Conservation (phyloP, 768 basidiomycete species). For the Hericium erinaceus region DNA sequence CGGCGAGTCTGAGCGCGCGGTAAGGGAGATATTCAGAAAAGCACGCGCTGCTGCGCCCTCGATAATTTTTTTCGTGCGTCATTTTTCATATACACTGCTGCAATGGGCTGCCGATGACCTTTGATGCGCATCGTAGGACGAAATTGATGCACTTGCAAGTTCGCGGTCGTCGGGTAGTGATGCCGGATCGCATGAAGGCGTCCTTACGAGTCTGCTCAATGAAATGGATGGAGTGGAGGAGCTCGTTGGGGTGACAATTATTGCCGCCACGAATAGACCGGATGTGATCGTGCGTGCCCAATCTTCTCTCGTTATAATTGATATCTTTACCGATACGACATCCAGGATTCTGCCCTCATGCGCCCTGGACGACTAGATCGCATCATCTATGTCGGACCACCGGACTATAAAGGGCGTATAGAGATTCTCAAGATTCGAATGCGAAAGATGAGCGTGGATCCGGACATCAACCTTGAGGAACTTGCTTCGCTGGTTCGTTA, state of each 20-base stretch:
- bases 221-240: conserved; percentile 99
- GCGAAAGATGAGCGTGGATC: conserved; percentile 71
- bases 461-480: conserved; percentile 51
- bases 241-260: conserved; percentile 85
- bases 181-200: conserved; percentile 67
- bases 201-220: conserved; percentile 86
- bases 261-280: conserved; percentile 94
- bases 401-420: conserved; percentile 65
- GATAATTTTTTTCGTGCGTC: conserved; percentile 89
- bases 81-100: not conserved
- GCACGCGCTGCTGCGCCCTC: conserved; percentile 91
- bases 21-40: conserved; percentile 92
- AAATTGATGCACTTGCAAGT: conserved; percentile 89
- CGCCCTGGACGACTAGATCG: conserved; percentile 92
- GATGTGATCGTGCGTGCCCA: conserved; percentile 45
- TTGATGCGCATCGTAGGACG: conserved; percentile 55
- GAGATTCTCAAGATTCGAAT: conserved; percentile 82
- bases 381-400: conserved; percentile 89
- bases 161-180: conserved; percentile 55
- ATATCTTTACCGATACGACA: not conserved
- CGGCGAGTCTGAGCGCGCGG: conserved; percentile 92
- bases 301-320: conserved; percentile 24
- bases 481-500: conserved; percentile 61
- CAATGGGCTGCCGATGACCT: not conserved
- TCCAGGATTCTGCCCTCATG: conserved; percentile 88